Conservation (phyloP, 2,329 filamentous ascomycete species). For the Anisogramma anomala region DNA sequence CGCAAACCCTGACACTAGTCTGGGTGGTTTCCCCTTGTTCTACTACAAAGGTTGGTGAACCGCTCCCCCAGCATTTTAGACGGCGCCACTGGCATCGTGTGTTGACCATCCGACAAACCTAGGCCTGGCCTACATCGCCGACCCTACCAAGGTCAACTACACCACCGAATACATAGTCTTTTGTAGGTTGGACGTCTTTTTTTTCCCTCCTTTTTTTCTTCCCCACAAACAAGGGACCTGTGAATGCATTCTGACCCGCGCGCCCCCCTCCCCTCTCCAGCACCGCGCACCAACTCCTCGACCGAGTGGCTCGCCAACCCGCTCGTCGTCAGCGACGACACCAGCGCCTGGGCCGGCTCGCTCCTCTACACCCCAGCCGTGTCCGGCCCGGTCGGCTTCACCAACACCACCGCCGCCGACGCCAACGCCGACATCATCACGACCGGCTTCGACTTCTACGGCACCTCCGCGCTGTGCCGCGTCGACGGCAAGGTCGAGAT, state of each 20-base stretch:
- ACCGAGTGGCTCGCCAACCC: conserved; percentile 9
- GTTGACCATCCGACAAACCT: background rate
- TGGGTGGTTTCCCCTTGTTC: conserved; percentile 9
- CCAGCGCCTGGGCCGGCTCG: background rate
- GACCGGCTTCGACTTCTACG: conserved; percentile 10
- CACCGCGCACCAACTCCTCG: background rate
- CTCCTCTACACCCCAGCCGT: conserved; percentile 3
- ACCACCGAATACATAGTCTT: conserved; percentile 3
- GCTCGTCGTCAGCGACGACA: background rate
- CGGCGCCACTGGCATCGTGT: background rate
- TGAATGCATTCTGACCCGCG: too few relatives aligned
- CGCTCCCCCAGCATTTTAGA: background rate
- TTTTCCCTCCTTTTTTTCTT: background rate
- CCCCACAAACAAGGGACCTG: background rate
- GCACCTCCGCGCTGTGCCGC: conserved; percentile 3
- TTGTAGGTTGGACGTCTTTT: background rate
- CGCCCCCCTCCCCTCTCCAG: too few relatives aligned
- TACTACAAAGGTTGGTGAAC: conserved; percentile 3
- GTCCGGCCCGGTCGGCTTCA: conserved; percentile 4
- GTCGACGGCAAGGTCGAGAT: conserved; percentile 4
- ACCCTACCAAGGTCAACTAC: conserved; percentile 8
- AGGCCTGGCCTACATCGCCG: conserved; percentile 9
- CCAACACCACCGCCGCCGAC: conserved; percentile 6
- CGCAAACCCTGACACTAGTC: background rate
- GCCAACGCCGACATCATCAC: conserved; percentile 1